Evolutionary conservation across 2,329 filamentous ascomycete species (phyloP), one percentile per base, ranked within the genome.

Genomic region (Phoma sp.): DNA sequence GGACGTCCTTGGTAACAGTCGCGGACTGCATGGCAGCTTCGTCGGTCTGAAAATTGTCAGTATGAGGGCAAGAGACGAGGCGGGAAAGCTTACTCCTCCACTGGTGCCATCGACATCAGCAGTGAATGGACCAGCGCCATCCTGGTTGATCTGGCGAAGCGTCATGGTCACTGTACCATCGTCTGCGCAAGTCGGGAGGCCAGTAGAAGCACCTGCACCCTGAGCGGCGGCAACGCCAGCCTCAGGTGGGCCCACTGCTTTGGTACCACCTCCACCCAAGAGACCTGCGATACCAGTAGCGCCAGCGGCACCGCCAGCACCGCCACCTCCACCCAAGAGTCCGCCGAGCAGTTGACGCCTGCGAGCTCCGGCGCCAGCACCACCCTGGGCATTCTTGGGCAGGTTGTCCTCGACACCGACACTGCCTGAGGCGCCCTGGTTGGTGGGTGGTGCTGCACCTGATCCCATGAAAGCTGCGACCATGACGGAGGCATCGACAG

Each of bases 91-190:
- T 43, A 55, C 52, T 55, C 87, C 87, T 36, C 86, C 86, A 2
- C 85, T 88, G 22, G 86, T 88, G 37, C 79, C 77, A 67, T 90
- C 87, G 19, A 89, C 77, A 29, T 80, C 80, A 10, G 86, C 86
- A 21, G 78, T 81, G 57, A 89, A 77, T 2, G 86, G 86, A 2
- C 87, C 87, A 1, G 87, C 87, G 22, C 87, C 87, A 61, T 89
- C 87, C 72, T 89, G 86, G 81, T 89, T 89, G 77, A 89, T 71
- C 64, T 89, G 84, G 67, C 86, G 85, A 75, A 85, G 88, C 45
- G 82, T 85, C 81, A 89, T 82, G 39, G 79, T 81, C 65, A 90
- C 77, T 35, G 80, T 81, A 57, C 87, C 87, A 55, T 85, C 80
- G 51, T 87, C 84, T 27, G 79, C 76, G 58, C 79, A 81, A 2